Percentiles rank a stretch among this genome's conserved stretches.
Evolutionary conservation across 805 yeast genomes (phyloP).

Genomic region (Kurtzmaniella cleridarum): DNA sequence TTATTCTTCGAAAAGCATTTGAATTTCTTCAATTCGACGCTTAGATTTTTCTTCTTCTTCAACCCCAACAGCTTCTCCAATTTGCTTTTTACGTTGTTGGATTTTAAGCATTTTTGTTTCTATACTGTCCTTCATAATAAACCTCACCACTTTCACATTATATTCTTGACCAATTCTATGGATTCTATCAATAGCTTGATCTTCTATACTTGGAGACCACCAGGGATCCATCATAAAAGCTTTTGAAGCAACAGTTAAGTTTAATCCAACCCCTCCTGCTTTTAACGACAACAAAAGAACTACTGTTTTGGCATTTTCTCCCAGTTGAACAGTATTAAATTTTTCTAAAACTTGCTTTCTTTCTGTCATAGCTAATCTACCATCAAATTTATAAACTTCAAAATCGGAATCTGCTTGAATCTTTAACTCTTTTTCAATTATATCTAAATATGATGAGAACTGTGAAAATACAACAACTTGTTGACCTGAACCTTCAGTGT

Average conservation of each 20-base stretch:
- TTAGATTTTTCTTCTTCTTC: slow-evolving; percentile 71
- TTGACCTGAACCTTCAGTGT: slow-evolving; percentile 54
- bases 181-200: slow-evolving; percentile 85
- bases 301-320: slow-evolving; percentile 25
- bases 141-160: slow-evolving; percentile 69
- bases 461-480: slow-evolving; percentile 89
- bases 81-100: slow-evolving; percentile 76
- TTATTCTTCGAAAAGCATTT: slow-evolving; percentile 53
- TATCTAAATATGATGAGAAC: slow-evolving; percentile 75
- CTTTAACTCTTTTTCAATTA: slow-evolving; percentile 58
- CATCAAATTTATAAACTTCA: slow-evolving; percentile 70
- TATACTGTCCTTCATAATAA: slow-evolving; percentile 75
- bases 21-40: slow-evolving; percentile 67
- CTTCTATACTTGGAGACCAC: slow-evolving; percentile 93
- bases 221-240: slow-evolving; percentile 95
- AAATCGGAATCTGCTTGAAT: slow-evolving; percentile 40
- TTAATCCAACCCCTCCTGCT: slow-evolving; percentile 94
- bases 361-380: slow-evolving; percentile 62
- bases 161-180: slow-evolving; percentile 84
- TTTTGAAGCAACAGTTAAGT: slow-evolving; percentile 74
- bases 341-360: slow-evolving; percentile 55
- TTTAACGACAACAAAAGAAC: slow-evolving; percentile 71
- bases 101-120: slow-evolving; percentile 85
- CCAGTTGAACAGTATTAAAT: slow-evolving; percentile 35
- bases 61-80: slow-evolving; percentile 74